A percentile compares a stretch with the other conserved stretches of the same genome.
Conservation (phyloP, 1,284 basidiomycete species). For the Gomphus bonarii region DNA sequence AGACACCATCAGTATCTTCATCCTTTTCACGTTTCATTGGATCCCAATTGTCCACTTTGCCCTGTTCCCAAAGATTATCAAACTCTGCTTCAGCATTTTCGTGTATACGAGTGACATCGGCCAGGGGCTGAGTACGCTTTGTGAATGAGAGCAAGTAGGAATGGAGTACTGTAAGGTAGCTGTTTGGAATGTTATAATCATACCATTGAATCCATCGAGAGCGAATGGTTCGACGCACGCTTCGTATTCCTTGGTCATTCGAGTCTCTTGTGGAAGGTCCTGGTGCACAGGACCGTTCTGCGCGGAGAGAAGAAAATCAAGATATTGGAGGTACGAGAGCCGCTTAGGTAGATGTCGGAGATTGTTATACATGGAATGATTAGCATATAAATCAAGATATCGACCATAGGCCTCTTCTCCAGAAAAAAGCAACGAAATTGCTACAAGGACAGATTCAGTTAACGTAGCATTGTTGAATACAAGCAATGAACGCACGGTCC, state of each 20-base stretch:
- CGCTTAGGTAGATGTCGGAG: slow-evolving; percentile 73
- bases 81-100: slow-evolving; percentile 61
- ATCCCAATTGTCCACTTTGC: slow-evolving; percentile 72
- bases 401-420: slow-evolving; percentile 94
- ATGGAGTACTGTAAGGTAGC: slow-evolving; percentile 78
- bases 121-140: slow-evolving; percentile 79
- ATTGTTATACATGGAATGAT: slow-evolving; percentile 87
- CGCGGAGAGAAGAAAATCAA: slow-evolving; percentile 66
- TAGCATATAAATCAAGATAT: slow-evolving; percentile 87
- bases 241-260: slow-evolving; percentile 69
- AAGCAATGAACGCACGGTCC: slow-evolving; percentile 49
- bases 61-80: slow-evolving; percentile 69
- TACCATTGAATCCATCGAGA: background rate
- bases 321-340: slow-evolving; percentile 84
- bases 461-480: background rate
- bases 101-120: slow-evolving; percentile 70
- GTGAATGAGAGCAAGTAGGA: slow-evolving; percentile 81
- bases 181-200: slow-evolving; percentile 20
- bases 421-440: slow-evolving; percentile 82
- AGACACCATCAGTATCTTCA: slow-evolving; percentile 60
- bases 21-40: slow-evolving; percentile 19
- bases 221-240: slow-evolving; percentile 36
- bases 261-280: slow-evolving; percentile 66
- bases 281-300: slow-evolving; percentile 50
- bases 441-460: slow-evolving; percentile 29